Conservation (phyloP, 2,329 filamentous ascomycete genomes). For the Exophiala viscosa region DNA sequence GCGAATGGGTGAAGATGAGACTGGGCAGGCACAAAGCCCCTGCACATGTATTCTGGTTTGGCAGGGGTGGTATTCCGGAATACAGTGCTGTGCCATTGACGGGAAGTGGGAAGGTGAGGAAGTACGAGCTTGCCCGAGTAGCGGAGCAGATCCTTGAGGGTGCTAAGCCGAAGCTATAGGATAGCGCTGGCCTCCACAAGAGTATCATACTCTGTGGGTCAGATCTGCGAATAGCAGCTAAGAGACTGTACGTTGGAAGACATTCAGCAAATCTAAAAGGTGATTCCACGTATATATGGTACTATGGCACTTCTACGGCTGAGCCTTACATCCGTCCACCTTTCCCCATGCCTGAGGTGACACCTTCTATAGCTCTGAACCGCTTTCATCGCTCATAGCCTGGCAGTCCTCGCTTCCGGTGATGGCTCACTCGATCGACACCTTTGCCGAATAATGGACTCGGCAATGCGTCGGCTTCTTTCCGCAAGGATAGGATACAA, state of each 20-base stretch:
- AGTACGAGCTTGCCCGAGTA: constrained; percentile 59
- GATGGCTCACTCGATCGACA: not conserved
- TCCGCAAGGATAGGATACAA: constrained; percentile 12
- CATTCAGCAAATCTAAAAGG: too few relatives aligned
- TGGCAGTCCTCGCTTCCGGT: constrained; percentile 5
- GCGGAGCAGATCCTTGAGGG: constrained; percentile 40
- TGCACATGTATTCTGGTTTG: constrained; percentile 71
- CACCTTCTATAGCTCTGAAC: not conserved
- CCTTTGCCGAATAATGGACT: constrained; percentile 10
- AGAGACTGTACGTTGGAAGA: too few relatives aligned
- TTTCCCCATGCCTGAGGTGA: not conserved
- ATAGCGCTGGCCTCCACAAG: not conserved
- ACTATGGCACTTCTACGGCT: too few relatives aligned
- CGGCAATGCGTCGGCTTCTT: constrained; percentile 10
- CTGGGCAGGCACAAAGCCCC: constrained; percentile 68
- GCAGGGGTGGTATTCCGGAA: constrained; percentile 58
- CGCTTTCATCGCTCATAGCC: constrained; percentile 1
- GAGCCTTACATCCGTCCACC: not conserved
- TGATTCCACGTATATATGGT: too few relatives aligned
- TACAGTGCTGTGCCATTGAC: constrained; percentile 58
- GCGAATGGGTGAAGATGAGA: constrained; percentile 59
- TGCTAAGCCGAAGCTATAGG: constrained; percentile 6
- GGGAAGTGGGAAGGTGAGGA: constrained; percentile 69
- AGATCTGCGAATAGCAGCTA: too few relatives aligned
- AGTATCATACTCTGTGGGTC: too few relatives aligned